Conservation (phyloP, 1,284 basidiomycete genomes). For the Mycosarcoma mackinlayi region DNA sequence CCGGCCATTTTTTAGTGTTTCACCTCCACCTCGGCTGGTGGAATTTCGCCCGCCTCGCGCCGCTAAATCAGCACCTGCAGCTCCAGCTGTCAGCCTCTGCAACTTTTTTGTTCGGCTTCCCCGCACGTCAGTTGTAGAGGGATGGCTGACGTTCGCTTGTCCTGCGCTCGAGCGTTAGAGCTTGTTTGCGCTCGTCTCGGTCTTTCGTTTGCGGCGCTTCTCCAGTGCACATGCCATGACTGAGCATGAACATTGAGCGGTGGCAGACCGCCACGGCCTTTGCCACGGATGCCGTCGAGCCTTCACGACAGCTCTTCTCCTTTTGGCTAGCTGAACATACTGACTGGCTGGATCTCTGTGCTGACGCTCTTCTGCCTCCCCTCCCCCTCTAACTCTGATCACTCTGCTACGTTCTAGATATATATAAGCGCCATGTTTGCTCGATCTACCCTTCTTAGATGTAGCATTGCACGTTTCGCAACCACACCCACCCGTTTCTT, state of each 20-base stretch:
- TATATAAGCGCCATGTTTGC: constrained; percentile 33
- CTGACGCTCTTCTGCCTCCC: constrained; percentile 9
- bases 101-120: constrained; percentile 19
- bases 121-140: constrained; percentile 17
- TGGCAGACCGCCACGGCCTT: constrained; percentile 20
- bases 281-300: constrained; percentile 15
- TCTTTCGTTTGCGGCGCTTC: constrained; percentile 3
- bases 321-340: too few relatives aligned
- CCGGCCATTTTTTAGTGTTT: constrained; percentile 16
- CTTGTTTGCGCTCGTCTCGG: too few relatives aligned
- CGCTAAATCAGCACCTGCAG: constrained; percentile 1
- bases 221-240: constrained; percentile 29
- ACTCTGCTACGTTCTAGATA: constrained; percentile 10
- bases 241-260: constrained; percentile 2
- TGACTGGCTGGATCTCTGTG: too few relatives aligned
- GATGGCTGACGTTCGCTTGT: not conserved
- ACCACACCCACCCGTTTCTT: constrained; percentile 28
- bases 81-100: constrained; percentile 11
- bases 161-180: too few relatives aligned
- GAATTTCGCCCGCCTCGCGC: not conserved
- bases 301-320: too few relatives aligned
- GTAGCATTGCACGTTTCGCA: constrained; percentile 23
- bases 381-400: not conserved
- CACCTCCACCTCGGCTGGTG: constrained; percentile 21
- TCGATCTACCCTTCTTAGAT: constrained; percentile 24